Conservation (phyloP, 768 basidiomycete genomes). For the Suillus brevipes region DNA sequence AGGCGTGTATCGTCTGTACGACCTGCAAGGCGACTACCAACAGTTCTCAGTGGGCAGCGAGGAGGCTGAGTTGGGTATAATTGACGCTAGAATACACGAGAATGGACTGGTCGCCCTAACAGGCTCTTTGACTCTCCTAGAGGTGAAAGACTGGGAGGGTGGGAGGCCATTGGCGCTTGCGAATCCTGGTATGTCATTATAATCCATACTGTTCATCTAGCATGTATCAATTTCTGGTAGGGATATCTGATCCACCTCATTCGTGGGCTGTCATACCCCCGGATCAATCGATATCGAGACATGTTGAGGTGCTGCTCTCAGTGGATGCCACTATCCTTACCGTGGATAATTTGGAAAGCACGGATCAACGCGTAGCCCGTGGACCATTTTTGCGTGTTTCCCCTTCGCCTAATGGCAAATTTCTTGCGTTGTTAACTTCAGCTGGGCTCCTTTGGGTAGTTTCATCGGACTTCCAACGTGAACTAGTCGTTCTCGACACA, state of each 20-base stretch:
- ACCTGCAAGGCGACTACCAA: constrained; percentile 80
- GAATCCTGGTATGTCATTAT: constrained; percentile 60
- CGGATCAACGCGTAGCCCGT: constrained; percentile 84
- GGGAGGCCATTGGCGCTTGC: constrained; percentile 70
- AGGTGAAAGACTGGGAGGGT: constrained; percentile 90
- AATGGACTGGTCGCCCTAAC: constrained; percentile 86
- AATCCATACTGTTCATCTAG: background rate
- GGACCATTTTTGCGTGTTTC: constrained; percentile 89
- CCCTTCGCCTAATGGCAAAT: constrained; percentile 93
- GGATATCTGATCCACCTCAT: constrained; percentile 73
- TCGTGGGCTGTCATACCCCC: constrained; percentile 91
- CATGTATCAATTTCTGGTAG: constrained; percentile 35
- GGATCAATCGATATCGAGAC: constrained; percentile 84
- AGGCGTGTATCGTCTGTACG: constrained; percentile 87
- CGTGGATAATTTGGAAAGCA: constrained; percentile 85
- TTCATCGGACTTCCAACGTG: constrained; percentile 90
- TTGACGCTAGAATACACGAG: constrained; percentile 85
- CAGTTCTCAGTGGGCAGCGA: constrained; percentile 86
- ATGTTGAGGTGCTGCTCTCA: constrained; percentile 86
- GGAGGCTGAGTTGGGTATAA: constrained; percentile 76
- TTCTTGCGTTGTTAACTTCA: constrained; percentile 79
- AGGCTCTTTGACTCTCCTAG: constrained; percentile 70
- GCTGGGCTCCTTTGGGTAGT: constrained; percentile 84
- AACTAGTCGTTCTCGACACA: constrained; percentile 85
- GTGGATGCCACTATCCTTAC: constrained; percentile 77